A percentile compares a stretch with the other conserved stretches of the same genome.
These are phyloP conservation scores for Mycena belliarum DNA, from an alignment of 768 basidiomycete species.

Conservation along the genomic window DNA sequence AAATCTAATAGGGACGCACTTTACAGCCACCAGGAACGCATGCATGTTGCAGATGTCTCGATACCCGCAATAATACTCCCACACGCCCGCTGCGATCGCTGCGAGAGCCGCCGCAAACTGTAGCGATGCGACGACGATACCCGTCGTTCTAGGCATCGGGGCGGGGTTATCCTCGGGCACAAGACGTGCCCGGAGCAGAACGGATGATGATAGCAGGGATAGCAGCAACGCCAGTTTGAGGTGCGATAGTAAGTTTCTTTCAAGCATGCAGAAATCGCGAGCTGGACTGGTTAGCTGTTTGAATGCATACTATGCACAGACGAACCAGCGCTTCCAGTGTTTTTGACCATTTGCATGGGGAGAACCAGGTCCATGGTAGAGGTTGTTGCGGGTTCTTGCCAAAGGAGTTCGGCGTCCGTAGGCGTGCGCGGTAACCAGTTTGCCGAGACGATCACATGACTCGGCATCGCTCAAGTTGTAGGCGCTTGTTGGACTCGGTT, in stretches of 20 bases:
- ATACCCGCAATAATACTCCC: constrained; percentile 66
- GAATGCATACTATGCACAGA: not conserved
- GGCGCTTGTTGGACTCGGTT: too few species aligned
- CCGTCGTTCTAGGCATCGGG: constrained; percentile 25
- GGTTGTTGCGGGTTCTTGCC: too few species aligned
- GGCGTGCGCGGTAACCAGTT: too few species aligned
- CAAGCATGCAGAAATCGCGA: constrained; percentile 80
- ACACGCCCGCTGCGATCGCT: constrained; percentile 57
- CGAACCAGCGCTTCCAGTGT: constrained; percentile 10
- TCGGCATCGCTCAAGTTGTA: too few species aligned
- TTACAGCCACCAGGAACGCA: constrained; percentile 60
- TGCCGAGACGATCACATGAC: too few species aligned
- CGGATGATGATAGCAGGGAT: constrained; percentile 61
- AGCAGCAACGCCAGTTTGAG: constrained; percentile 66
- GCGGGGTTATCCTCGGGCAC: constrained; percentile 41
- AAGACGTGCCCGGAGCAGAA: constrained; percentile 62
- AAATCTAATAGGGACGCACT: constrained; percentile 37
- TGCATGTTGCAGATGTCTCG: constrained; percentile 56
- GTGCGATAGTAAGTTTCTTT: constrained; percentile 73
- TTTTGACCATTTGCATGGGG: not conserved
- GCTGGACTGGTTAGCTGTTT: constrained; percentile 38
- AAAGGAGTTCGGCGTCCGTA: too few species aligned
- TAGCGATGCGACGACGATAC: constrained; percentile 52
- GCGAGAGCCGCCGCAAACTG: constrained; percentile 54
- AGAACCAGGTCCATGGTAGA: too few species aligned